Evolutionary conservation across 1,284 basidiomycete species (phyloP), one percentile per base, ranked within the genome.

Genomic region (Mycena citricolor): DNA sequence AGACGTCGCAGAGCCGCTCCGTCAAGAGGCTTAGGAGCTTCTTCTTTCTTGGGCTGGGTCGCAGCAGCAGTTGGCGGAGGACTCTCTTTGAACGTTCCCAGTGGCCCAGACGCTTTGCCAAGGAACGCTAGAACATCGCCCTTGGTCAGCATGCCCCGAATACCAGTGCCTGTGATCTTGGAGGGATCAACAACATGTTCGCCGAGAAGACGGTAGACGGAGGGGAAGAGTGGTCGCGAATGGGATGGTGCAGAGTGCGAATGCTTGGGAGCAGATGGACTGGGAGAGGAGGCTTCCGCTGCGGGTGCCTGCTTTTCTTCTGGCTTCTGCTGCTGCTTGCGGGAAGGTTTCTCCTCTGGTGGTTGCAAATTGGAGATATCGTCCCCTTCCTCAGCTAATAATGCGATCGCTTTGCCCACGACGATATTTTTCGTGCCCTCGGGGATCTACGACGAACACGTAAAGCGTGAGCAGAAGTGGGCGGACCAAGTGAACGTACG

Each of bases 331-430:
- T 55, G 45, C 22, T 61, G 44, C 34, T 55, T 46, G 20, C 59
- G 52, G 14, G 62, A 42, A 26, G 23, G 25, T 4, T 74, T 70
- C 49, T 87, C 79, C 51, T 76, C 73, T 2, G 90, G 88, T 8
- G 78, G 69, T 58, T 94, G 79, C 28, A 94, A 78, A 58, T 88
- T 87, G 45, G 90, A 84, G 44, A 97, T 83, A 62, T 97, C 90
- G 64, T 98, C 95, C 3, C 94, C 94, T 65, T 97, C 92, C 66
- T 98, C 94, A n/a, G 89, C 94, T 11, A 95, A 76, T 41, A 99
- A 76, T 13, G 93, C 95, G 57, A 98, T 97, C 21, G 85, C 63
- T 64, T 86, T 86, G 42, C 94, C 94, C 29, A 99, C 90, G 3
- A 84, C 76, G 42, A 99, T 79, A 56, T 84, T 84, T 69, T 94